These are phyloP conservation scores for Phytophthora hybrid DNA, from an alignment of 352 stramenopile genomes.

Conservation along the genomic window DNA sequence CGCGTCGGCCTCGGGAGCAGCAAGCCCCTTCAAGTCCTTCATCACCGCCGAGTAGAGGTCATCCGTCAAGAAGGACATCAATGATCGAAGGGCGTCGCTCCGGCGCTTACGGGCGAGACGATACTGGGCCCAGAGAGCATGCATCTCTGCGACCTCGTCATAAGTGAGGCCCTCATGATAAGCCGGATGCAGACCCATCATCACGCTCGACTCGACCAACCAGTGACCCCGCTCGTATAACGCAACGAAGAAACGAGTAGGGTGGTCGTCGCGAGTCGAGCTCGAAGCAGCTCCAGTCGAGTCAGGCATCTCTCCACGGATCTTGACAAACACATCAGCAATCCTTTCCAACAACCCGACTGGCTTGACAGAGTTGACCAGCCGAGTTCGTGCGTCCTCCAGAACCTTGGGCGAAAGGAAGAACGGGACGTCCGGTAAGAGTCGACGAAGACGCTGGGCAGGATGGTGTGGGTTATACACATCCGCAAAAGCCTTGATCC, in stretches of 20 bases:
- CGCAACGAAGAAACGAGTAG: background rate
- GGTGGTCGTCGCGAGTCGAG: background rate
- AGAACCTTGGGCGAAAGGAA: background rate
- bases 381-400: background rate
- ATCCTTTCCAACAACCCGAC: background rate
- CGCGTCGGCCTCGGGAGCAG: background rate
- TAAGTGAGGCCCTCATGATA: background rate
- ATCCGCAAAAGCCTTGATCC: background rate
- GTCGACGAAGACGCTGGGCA: background rate
- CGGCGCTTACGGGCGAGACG: background rate
- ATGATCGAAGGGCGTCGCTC: background rate
- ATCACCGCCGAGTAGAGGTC: background rate
- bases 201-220: background rate
- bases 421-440: background rate
- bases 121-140: background rate
- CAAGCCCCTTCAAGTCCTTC: background rate
- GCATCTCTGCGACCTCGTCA: background rate
- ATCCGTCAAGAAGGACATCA: background rate
- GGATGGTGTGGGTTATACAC: background rate
- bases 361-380: background rate
- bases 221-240: background rate
- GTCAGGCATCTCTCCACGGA: background rate
- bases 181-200: background rate
- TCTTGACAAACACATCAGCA: background rate
- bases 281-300: no score